A percentile compares a stretch with the other conserved stretches of the same genome.
Conservation (phyloP, 805 yeast species). For the Priceomyces fermenticarens region DNA sequence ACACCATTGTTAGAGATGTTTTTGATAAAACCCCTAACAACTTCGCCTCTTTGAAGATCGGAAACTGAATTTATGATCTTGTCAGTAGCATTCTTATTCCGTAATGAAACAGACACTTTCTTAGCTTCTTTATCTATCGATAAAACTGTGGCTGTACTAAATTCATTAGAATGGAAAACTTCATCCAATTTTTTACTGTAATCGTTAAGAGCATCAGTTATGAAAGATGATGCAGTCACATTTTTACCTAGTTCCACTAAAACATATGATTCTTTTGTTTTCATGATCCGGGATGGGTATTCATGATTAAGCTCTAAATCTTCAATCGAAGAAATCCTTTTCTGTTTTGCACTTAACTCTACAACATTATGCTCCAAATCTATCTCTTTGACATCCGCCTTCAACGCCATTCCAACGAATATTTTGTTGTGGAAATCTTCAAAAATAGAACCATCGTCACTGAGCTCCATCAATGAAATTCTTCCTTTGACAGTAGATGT, state of each 20-base stretch:
- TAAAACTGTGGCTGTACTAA: conserved; percentile 55
- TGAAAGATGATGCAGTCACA: conserved; percentile 60
- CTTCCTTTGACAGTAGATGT: conserved; percentile 69
- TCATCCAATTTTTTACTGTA: conserved; percentile 53
- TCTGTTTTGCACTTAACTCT: conserved; percentile 47
- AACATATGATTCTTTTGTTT: conserved; percentile 56
- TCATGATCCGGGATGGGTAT: conserved; percentile 61
- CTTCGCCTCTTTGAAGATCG: conserved; percentile 65
- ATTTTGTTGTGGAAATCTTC: conserved; percentile 51
- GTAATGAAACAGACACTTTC: conserved; percentile 61
- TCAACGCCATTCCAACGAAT: conserved; percentile 72
- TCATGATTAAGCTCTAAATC: conserved; percentile 55
- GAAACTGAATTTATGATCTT: conserved; percentile 43
- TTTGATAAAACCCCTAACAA: conserved; percentile 79
- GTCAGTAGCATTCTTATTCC: conserved; percentile 52
- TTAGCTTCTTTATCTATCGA: conserved; percentile 46
- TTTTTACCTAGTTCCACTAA: conserved; percentile 67
- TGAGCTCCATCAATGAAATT: conserved; percentile 60
- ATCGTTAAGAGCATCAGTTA: conserved; percentile 76
- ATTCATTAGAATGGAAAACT: conserved; percentile 48
- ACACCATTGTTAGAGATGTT: conserved; percentile 73
- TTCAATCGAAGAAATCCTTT: conserved; percentile 36
- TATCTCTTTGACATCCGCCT: conserved; percentile 50
- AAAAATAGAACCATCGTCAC: conserved; percentile 49
- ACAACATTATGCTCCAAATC: conserved; percentile 55